These are phyloP conservation scores for Saccharomycopsis sp. DNA, from an alignment of 805 yeast genomes.

Conservation along the genomic window DNA sequence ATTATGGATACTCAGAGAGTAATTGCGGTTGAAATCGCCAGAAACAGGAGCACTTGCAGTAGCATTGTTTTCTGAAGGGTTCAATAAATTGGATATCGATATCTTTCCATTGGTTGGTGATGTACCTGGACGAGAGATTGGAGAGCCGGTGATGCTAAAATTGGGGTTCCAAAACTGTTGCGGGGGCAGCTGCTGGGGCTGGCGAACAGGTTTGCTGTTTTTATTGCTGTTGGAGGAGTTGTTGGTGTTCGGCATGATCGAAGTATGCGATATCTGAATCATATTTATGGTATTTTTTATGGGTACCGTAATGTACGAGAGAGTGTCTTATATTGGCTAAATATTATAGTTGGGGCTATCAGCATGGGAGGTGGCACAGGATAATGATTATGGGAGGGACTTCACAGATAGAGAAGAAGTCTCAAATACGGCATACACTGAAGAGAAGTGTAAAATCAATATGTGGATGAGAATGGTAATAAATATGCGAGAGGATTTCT, in stretches of 20 bases:
- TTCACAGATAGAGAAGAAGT: too few relatives aligned
- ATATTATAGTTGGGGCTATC: background rate
- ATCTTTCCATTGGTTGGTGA: background rate
- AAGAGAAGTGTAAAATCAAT: background rate
- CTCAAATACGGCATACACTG: background rate
- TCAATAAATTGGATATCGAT: constrained; percentile 27
- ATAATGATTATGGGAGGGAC: too few relatives aligned
- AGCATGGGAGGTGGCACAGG: background rate
- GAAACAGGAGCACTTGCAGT: background rate
- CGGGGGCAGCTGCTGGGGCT: background rate
- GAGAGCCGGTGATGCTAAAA: background rate
- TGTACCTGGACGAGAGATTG: background rate
- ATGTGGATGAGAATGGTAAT: background rate
- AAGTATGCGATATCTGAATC: constrained; percentile 1
- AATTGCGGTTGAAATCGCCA: background rate
- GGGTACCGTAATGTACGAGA: background rate
- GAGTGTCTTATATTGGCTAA: too few relatives aligned
- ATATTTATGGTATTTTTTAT: background rate
- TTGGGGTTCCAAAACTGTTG: constrained; percentile 1
- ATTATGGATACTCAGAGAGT: background rate
- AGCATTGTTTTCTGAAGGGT: constrained; percentile 15
- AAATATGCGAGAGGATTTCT: background rate
- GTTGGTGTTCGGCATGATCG: background rate
- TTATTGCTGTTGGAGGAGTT: background rate
- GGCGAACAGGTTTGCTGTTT: background rate